Percentiles rank a stretch among this genome's conserved stretches.
Conservation (phyloP, 495 filamentous ascomycete species). For the Chaetomium fimeti region DNA sequence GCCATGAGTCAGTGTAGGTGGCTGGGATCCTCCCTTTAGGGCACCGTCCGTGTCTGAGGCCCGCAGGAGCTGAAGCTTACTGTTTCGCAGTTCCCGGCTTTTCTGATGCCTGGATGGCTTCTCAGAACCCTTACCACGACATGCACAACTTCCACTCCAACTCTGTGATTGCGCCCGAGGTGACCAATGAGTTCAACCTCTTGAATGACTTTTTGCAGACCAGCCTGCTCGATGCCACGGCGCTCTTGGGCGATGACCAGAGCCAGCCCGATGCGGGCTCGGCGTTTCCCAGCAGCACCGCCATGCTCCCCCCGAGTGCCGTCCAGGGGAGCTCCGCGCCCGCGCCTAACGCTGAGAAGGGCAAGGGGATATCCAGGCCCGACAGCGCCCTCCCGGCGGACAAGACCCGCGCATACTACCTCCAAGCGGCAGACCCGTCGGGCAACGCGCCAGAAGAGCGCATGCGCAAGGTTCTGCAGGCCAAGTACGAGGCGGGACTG, state of each 20-base stretch:
- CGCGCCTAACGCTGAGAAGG: conserved; percentile 49
- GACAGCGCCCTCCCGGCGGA: conserved; percentile 63
- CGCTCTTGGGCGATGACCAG: conserved; percentile 61
- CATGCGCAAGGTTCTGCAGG: conserved; percentile 90
- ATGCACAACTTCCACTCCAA: conserved; percentile 92
- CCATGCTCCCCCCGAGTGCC: conserved; percentile 43
- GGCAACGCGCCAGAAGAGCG: conserved; percentile 90
- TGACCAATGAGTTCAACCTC: conserved; percentile 92
- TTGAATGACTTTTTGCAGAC: conserved; percentile 93
- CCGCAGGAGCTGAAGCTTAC: conserved; percentile 41
- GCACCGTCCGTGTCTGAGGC: conserved; percentile 15
- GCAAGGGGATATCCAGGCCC: conserved; percentile 59
- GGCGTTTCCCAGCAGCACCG: conserved; percentile 33
- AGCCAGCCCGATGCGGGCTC: conserved; percentile 37
- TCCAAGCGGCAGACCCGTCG: conserved; percentile 91
- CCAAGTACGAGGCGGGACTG: conserved; percentile 92
- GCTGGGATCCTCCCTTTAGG: conserved; percentile 29
- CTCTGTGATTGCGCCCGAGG: conserved; percentile 94
- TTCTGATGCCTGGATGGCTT: conserved; percentile 57
- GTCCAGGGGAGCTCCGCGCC: conserved; percentile 43
- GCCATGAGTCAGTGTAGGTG: conserved; percentile 76
- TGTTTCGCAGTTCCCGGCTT: conserved; percentile 46
- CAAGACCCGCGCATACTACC: conserved; percentile 90
- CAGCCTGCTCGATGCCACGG: conserved; percentile 77
- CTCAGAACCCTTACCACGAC: conserved; percentile 80